Evolutionary conservation across 1,139 yeast species (phyloP), one percentile per base, ranked within the genome.

Genomic region (Diutina neorugosa): DNA sequence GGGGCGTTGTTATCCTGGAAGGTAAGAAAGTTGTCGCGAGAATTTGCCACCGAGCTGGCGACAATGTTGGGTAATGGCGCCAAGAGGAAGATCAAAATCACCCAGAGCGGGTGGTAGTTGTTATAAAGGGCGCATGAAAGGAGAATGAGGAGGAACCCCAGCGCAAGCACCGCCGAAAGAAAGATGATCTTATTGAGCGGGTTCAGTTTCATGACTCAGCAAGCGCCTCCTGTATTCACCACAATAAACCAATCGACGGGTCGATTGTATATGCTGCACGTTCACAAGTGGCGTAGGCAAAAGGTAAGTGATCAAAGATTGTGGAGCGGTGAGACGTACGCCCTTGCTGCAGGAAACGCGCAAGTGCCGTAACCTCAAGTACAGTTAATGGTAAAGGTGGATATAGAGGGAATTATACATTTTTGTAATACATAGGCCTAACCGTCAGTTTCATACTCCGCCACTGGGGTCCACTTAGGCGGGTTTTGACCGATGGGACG

Each of bases 131-230:
- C 91, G 66, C 93, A 84, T 59, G 87, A 80, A 54, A 86, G 69
- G 52, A 85, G 77, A 51, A 84, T 85, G 55, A 84, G 69, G n/a
- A 86, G 71, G 63, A 85, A 84, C 18, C 94, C 94, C 8, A 84
- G 69, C 1, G 94, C 91, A 50, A 86, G 70, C 48, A 85, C 74
- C 20, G 86, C 84, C 37, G 88, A 80, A 49, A 86, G 75, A 57
- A 82, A 83, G 58, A 85, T 83, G 59, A 86, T 82, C 62, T 82
- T 84, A 52, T 86, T 82, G 59, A 85, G 71, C 44, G 93, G 88
- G 56, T 79, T 75, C 59, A 8, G 43, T 40, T n/a, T 40, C 43
- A 40, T n/a, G 43, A 18, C 20, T 40, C 43, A 16, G 19, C 18
- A n/a, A 40, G 43, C 43, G 19, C 20, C 37, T 31, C 37, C 37